These are phyloP conservation scores for Coniochaeta sp. DNA, from an alignment of 2,329 filamentous ascomycete genomes.

Conservation along the genomic window DNA sequence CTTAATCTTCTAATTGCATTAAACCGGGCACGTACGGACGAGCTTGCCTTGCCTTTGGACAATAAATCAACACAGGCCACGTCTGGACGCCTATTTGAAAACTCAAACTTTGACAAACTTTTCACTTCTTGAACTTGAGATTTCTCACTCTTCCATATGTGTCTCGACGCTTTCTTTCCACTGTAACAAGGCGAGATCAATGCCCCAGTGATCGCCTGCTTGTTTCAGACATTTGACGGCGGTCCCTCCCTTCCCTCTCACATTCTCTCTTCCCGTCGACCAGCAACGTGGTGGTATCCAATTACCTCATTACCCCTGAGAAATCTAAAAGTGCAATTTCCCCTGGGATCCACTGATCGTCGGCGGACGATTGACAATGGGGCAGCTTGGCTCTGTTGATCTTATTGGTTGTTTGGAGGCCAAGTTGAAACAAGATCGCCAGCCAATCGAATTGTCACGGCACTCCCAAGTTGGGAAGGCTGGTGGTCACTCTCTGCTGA, in stretches of 20 bases:
- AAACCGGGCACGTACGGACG: not conserved
- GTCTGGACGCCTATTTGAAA: not conserved
- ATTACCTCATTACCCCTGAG: not conserved
- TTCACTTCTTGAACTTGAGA: not conserved
- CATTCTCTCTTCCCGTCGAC: too few species aligned
- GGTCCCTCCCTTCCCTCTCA: too few species aligned
- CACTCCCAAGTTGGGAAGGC: not conserved
- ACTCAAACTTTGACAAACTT: not conserved
- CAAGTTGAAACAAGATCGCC: not conserved
- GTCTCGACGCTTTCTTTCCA: not conserved
- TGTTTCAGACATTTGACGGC: too few species aligned
- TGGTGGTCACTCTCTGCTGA: not conserved
- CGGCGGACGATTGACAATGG: not conserved
- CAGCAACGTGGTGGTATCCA: too few species aligned
- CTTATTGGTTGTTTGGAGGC: not conserved
- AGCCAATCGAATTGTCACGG: not conserved
- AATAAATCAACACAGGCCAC: not conserved
- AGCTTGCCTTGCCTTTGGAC: not conserved
- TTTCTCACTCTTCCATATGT: not conserved
- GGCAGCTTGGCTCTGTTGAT: not conserved
- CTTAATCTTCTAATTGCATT: conserved; percentile 42
- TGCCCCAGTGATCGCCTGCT: too few species aligned
- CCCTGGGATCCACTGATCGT: not conserved
- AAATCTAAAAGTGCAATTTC: not conserved
- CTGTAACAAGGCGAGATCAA: too few species aligned